Base-by-base conservation (phyloP, 148 eudicot genomes). In the Amaranthus palmeri region DNA sequence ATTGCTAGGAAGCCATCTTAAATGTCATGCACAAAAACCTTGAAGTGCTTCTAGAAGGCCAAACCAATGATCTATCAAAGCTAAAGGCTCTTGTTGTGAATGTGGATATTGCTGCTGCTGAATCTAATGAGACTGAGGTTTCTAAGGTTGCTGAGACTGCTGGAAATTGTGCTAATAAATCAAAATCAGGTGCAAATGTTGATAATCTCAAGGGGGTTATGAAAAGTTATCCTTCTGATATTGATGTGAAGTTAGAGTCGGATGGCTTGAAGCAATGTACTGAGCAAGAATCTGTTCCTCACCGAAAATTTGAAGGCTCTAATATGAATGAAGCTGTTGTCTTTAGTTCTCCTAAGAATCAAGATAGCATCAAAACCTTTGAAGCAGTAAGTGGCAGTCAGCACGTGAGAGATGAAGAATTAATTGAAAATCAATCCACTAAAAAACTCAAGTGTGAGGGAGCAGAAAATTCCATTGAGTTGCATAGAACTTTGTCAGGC, bases 171-270 rank as follows among this genome's bases (percentile, higher is more conserved):
- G 54, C 4, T 53, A 77, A 54, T 69, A 68, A 75, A 59, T 70
- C 74, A 48, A 80, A 84, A 65, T 49, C 69, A 57, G 85, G 76
- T 74, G 64, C 65, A 41, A 72, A 60, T 81, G 57, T 47, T 50
- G 79, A 74, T 72, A 72, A 68, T 74, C 74, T 74, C 41, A 70
- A 60, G 59, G 81, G 67, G 45, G 73, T 46, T 68, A 51, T 61
- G 68, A 66, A 59, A 61, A 73, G 75, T 54, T 70, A 74, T 78
- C 80, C 82, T 74, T 65, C 77, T 74, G 50, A 54, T 71, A 63
- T 65, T 70, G 81, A 83, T 72, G 77, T 72, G 18, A 84, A 83
- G 74, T 63, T 72, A 10, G 85, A 81, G 72, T 67, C 71, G 67
- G 85, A 77, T 72, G 77, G 53, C 69, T 45, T 62, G 10, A 81